phyloP scores from a whole-genome alignment of 78 protist species.

The Dictyostelium brefeldianum region DNA sequence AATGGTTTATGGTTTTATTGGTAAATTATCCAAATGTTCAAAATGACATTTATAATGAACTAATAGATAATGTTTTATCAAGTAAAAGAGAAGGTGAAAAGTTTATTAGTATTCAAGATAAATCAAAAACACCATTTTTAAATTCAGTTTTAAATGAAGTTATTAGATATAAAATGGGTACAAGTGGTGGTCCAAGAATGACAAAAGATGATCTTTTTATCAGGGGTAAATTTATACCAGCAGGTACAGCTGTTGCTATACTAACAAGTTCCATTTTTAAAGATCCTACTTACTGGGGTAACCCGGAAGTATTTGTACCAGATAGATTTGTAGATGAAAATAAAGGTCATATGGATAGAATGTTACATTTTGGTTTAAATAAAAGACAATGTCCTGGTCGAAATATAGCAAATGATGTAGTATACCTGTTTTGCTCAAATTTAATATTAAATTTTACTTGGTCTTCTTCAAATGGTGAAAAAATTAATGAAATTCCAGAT shows the following conservation, averaged over 20 bases:
- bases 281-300: constrained; percentile 19
- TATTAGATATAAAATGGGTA: background rate
- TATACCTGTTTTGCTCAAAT: constrained; percentile 19
- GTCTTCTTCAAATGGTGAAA: background rate
- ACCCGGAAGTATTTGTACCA: constrained; percentile 32
- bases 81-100: no score
- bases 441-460: constrained; percentile 9
- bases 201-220: background rate
- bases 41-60: background rate
- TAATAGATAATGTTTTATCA: no score
- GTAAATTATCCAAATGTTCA: constrained; percentile 6
- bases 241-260: background rate
- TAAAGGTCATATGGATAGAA: constrained; percentile 1
- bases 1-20: constrained; percentile 33
- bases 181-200: background rate
- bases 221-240: constrained; percentile 13
- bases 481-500: constrained; percentile 9
- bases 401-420: constrained; percentile 11
- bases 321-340: constrained; percentile 31
- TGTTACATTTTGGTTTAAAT: constrained; percentile 28
- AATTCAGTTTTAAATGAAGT: constrained; percentile 34
- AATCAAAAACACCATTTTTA: constrained; percentile 7
- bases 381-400: constrained; percentile 37
- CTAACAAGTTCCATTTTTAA: background rate
- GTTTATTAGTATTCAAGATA: background rate